Base-by-base conservation (phyloP, 768 basidiomycete genomes). In the Scleroderma citrinum region DNA sequence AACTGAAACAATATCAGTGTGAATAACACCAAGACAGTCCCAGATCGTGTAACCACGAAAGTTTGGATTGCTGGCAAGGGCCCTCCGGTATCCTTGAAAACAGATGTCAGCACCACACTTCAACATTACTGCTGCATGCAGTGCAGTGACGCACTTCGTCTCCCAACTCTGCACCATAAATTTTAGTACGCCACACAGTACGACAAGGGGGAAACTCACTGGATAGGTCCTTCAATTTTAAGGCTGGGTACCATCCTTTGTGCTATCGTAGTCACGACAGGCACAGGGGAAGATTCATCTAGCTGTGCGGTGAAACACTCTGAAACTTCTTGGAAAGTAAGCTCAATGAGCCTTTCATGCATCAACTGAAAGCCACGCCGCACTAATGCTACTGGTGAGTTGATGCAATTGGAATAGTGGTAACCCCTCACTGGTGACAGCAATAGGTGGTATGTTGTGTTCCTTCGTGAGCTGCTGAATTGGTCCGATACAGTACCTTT, bases 1-100 rank as follows among this genome's bases (percentile, higher is more conserved):
- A 12, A 53, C 41, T 0, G 26, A 16, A 17, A 60, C 44, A 7
- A 60, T 58, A 20, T 61, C 59, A 5, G 48, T 26, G 23, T 60
- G 59, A 31, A 60, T 51, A 11, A 54, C 46, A 29, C 42, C 23
- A 17, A 60, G 23, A 24, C 56, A 57, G 12, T 52, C 34, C 24
- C 10, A 10, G 13, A 60, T 40, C 8, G 38, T 41, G 21, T 47
- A 26, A 0, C 47, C 47, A 1, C 10, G n/a, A 44, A 60, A 60
- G n/a, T 54, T 19, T 7, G 31, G n/a, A 19, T 40, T 48, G 1
- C 54, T 44, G 2, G 44, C 47, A 8, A 59, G 36, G 3, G 26
- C 48, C 16, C 31, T 32, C 59, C 61, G 59, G 42, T 58, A 61
- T 35, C 36, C 61, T 61, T 19, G 7, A 20, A 17, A 31, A 19